Base-by-base conservation (phyloP, 1,284 basidiomycete species). In the Sphagnurus paluster region DNA sequence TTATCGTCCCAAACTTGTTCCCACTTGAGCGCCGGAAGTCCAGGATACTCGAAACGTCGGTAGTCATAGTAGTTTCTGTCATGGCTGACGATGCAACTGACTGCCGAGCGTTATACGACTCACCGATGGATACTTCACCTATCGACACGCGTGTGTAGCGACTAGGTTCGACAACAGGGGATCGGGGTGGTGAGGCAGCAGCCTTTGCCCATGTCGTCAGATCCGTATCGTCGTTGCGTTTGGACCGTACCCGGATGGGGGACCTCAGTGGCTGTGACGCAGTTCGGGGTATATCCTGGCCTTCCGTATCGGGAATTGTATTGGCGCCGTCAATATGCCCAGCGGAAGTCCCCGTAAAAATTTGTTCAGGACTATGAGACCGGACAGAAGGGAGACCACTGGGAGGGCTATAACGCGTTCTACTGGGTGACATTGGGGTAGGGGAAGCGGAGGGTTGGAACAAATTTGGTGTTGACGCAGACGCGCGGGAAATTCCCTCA, bases 1-100 rank as follows among this genome's bases (percentile, higher is more conserved):
- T 75, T 53, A 90, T 80, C n/a, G 87, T 90, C 28, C 83, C 85
- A 62, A 79, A 90, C 61, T 79, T 80, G 52, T 69, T 70, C 48
- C 64, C 69, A 56, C 66, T 70, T 46, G 63, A 70, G 30, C 72
- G 66, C 33, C 70, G 67, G 36, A 71, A 63, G 54, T 86, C 83
- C 45, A 87, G 66, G 46, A 88, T 65, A 53, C 83, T 87, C 45
- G 86, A 87, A 58, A 79, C 74, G 25, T 70, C 68, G 2, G 82
- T 86, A 52, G 76, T 71, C 42, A 71, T 69, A 46, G 77, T 81
- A 19, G 77, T 74, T 46, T 78, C 76, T 30, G 76, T 75, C 59
- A 71, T 64, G 46, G 60, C 61, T 25, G 67, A 66, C 3, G 77
- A 77, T 10, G 71, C 71, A 49, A 72, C 70, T 37, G 72, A 82